Evolutionary conservation across 2,329 filamentous ascomycete species (phyloP).

Genomic region (Talaromyces sp.): DNA sequence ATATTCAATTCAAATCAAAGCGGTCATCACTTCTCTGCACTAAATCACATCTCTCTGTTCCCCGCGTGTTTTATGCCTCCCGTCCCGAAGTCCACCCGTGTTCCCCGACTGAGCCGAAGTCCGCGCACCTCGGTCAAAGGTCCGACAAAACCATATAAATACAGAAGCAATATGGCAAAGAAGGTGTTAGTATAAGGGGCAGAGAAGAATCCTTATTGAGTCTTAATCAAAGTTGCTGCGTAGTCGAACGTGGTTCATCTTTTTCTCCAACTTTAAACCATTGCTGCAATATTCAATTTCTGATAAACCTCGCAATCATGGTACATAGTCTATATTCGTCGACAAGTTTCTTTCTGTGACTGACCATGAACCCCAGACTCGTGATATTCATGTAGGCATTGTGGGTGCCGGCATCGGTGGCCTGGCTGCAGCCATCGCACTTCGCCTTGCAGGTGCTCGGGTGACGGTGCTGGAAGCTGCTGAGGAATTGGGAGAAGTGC

Average conservation of each 20-base stretch:
- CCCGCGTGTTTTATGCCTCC: not conserved
- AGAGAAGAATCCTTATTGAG: not conserved
- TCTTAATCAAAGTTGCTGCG: not conserved
- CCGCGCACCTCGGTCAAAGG: not conserved
- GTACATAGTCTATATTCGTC: not conserved
- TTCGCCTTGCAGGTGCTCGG: constrained; percentile 32
- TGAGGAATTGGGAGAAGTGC: constrained; percentile 36
- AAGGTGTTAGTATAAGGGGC: not conserved
- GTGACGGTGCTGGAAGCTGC: constrained; percentile 41
- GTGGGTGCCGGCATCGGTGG: constrained; percentile 40
- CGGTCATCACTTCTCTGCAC: not conserved
- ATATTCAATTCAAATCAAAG: not conserved
- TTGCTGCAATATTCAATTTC: not conserved
- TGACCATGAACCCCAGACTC: not conserved
- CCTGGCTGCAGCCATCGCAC: constrained; percentile 39
- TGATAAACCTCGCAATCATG: not conserved
- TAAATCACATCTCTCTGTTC: not conserved
- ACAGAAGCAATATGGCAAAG: not conserved
- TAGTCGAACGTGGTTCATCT: not conserved
- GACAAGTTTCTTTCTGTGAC: not conserved
- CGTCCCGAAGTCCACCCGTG: not conserved
- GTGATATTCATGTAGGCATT: constrained; percentile 18
- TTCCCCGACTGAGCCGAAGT: not conserved
- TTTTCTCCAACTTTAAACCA: not conserved
- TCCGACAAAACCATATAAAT: not conserved